These are phyloP conservation scores for Aspergillus candidus DNA, from an alignment of 2,329 filamentous ascomycete species.

Conservation along the genomic window DNA sequence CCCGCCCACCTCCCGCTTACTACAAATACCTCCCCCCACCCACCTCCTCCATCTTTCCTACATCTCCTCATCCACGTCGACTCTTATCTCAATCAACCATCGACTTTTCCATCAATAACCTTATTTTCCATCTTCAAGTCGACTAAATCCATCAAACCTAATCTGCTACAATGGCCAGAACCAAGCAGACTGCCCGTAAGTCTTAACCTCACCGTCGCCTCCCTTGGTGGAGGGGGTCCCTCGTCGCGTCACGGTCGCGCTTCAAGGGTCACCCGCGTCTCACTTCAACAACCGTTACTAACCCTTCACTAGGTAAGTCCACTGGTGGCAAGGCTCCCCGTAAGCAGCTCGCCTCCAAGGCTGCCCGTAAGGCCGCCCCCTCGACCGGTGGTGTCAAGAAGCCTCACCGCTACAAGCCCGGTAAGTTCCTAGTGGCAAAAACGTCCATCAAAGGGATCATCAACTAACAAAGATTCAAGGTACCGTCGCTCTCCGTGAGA, in stretches of 20 bases:
- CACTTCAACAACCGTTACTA: constrained; percentile 21
- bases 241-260: constrained; percentile 15
- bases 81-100: constrained; percentile 21
- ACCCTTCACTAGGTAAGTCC: constrained; percentile 56
- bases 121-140: constrained; percentile 24
- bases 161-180: constrained; percentile 43
- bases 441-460: not conserved
- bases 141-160: constrained; percentile 24
- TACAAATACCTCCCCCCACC: constrained; percentile 41
- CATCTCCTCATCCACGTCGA: constrained; percentile 26
- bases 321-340: constrained; percentile 67
- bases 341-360: constrained; percentile 99
- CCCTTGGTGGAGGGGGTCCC: constrained; percentile 10
- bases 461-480: constrained; percentile 38
- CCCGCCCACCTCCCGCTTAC: constrained; percentile 25
- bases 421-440: constrained; percentile 37
- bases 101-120: constrained; percentile 24
- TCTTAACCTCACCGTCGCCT: constrained; percentile 22
- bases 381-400: constrained; percentile 97
- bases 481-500: constrained; percentile 97
- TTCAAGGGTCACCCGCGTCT: constrained; percentile 9
- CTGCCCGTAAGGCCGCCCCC: constrained; percentile 94
- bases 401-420: constrained; percentile 84
- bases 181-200: constrained; percentile 50
- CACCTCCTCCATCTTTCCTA: constrained; percentile 32